Base-by-base conservation (phyloP, 2,329 filamentous ascomycete genomes). In the Pseudodiploospora longispora region DNA sequence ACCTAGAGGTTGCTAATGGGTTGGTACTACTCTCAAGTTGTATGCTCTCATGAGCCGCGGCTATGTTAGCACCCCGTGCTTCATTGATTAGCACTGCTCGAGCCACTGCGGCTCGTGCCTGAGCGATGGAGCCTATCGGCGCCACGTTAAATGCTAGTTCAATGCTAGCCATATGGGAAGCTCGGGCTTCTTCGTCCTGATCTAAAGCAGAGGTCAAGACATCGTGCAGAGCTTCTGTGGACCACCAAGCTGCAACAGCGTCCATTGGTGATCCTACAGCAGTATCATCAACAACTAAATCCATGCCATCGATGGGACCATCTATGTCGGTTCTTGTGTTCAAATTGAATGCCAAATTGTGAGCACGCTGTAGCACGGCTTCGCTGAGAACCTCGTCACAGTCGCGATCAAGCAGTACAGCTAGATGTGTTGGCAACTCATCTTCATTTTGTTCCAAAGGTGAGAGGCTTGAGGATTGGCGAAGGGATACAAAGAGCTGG, bases 181-280 rank as follows among this genome's bases (percentile, higher is more conserved):
- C 30, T 9, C 52, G 38, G 5, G 41, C 44, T 19, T 58, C 50
- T 12, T 66, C 59, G 8, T 73, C 70, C 47, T 75, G 74, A 30
- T 71, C 74, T 31, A 94, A 71, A 32, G 77, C 82, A 10, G 71
- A 70, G 9, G 80, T 70, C 29, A 96, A 73, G 3, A 80, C 81
- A 46, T 76, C 75, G 55, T 89, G 85, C 33, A 95, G 67, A 9
- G 79, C 72, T 44, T 83, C 73, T 50, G 80, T 87, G 1, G 90
- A 94, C 70, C 83, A 93, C 90, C 90, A 96, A 2, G 90, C 87
- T 6, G 90, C 87, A 41, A 96, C 79, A 9, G 88, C 89, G 62
- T 96, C 91, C 52, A 96, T 77, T 1, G 90, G 87, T 12, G 87
- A 93, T 42, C 85, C 80, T 48, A 96, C 86, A 3, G 88, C 83